These are phyloP conservation scores for Talaromyces pinophilus DNA, from an alignment of 2,329 filamentous ascomycete genomes.

Conservation along the genomic window DNA sequence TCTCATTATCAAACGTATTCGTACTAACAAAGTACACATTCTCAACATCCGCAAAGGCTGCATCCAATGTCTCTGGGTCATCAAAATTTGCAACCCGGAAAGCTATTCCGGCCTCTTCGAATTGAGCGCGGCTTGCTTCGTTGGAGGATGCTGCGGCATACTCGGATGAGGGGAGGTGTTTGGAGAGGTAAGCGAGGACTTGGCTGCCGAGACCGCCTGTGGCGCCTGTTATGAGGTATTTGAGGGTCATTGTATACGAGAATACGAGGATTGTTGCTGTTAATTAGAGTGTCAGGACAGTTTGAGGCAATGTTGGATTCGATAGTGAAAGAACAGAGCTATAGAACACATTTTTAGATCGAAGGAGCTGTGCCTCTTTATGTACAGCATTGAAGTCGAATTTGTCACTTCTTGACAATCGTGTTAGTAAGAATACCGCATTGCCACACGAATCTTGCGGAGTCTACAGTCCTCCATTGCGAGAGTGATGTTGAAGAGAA, in stretches of 20 bases:
- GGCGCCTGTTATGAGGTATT: constrained; percentile 43
- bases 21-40: constrained; percentile 61
- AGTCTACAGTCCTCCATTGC: not conserved
- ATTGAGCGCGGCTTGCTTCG: constrained; percentile 42
- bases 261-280: not conserved
- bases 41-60: constrained; percentile 54
- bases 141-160: constrained; percentile 54
- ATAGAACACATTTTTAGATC: not conserved
- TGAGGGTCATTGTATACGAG: constrained; percentile 32
- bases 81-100: constrained; percentile 58
- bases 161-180: constrained; percentile 44
- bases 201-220: constrained; percentile 41
- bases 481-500: no score
- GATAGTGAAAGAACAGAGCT: not conserved
- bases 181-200: constrained; percentile 37
- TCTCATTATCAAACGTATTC: constrained; percentile 52
- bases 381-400: not conserved
- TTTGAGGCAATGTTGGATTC: not conserved
- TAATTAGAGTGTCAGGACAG: not conserved
- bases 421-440: constrained; percentile 16
- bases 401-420: not conserved
- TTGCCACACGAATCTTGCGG: not conserved
- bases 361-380: not conserved
- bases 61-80: constrained; percentile 47
- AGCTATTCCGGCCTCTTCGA: constrained; percentile 48